These are phyloP conservation scores for Emmonsia crescens DNA, from an alignment of 2,329 filamentous ascomycete genomes.

Conservation along the genomic window DNA sequence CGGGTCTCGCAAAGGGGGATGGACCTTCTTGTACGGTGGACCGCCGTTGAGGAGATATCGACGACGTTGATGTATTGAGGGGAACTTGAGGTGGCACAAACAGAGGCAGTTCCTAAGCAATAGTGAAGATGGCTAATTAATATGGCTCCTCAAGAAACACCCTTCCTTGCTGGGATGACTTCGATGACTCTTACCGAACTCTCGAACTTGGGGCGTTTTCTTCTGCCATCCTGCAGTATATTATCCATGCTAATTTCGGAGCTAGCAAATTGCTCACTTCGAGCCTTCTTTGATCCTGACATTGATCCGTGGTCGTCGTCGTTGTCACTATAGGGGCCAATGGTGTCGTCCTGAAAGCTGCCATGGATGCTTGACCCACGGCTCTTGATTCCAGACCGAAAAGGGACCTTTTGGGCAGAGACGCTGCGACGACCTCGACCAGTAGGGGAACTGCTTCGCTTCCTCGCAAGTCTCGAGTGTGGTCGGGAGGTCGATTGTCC, in stretches of 20 bases:
- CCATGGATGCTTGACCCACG: slow-evolving; percentile 50
- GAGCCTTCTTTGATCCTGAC: slow-evolving; percentile 59
- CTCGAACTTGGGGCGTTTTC: slow-evolving; percentile 89
- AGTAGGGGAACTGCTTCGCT: slow-evolving; percentile 68
- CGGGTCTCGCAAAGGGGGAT: slow-evolving; percentile 63
- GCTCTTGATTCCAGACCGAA: slow-evolving; percentile 57
- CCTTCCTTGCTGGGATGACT: background rate
- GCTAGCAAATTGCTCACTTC: slow-evolving; percentile 75
- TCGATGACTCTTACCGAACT: slow-evolving; percentile 68
- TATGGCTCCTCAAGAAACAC: background rate
- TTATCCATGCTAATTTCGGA: slow-evolving; percentile 98
- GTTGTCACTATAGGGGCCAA: slow-evolving; percentile 74
- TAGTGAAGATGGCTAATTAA: slow-evolving; percentile 10
- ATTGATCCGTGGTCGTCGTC: slow-evolving; percentile 69
- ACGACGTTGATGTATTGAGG: slow-evolving; percentile 91
- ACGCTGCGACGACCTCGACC: slow-evolving; percentile 64
- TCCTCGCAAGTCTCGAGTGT: slow-evolving; percentile 57
- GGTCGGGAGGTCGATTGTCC: slow-evolving; percentile 56
- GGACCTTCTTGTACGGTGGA: slow-evolving; percentile 59
- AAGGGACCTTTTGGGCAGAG: slow-evolving; percentile 63
- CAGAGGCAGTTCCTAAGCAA: slow-evolving; percentile 72
- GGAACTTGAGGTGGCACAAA: slow-evolving; percentile 93
- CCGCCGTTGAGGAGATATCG: slow-evolving; percentile 82
- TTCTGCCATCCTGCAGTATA: slow-evolving; percentile 90
- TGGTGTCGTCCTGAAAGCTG: slow-evolving; percentile 56